Evolutionary conservation across 805 yeast genomes (phyloP), one percentile per base, ranked within the genome.

Genomic region (Metschnikowia lochheadii): DNA sequence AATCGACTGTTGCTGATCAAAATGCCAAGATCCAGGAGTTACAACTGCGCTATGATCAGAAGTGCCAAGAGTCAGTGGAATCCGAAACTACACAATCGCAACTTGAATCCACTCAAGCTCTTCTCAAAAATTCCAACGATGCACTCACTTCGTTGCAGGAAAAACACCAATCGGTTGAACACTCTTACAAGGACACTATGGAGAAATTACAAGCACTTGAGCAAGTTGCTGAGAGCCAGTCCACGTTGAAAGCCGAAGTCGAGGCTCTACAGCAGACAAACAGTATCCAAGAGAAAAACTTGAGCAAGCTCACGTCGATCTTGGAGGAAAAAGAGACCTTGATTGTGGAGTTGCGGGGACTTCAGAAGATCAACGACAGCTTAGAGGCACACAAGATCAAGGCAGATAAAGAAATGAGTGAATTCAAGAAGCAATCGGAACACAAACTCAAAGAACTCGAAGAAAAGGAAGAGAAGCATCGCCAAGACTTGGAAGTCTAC

Each of bases 291-390:
- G 46, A 44, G 17, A 44, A 44, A 14, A 44, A 44, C 33, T 35
- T 44, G 40, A 7, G 11, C 39, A 44, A 44, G 26, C 46, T 44
- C 23, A 44, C 46, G 7, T 35, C 40, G 8, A 44, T 44, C 46
- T 35, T 44, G 23, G 46, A 44, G 46, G 46, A 44, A 15, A 44
- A 44, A 21, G 46, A 44, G 36, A 44, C 32, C 7, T 23, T 36
- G 40, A 35, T 44, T 13, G 46, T 44, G 32, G 46, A 44, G 14
- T 23, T 44, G 40, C 32, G 46, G 14, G 46, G 46, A 13, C 33
- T 44, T 14, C 46, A 35, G 14, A 35, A 34, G 14, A 35, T 23
- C 40, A 35, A 44, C 31, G 46, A 44, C 13, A 34, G 33, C 23
- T 35, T 44, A 13, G 46, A 44, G 35, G 46, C 40, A 3, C 40